Evolutionary conservation across 139 green algal species (phyloP).

Genomic region (Micractinium sp.): DNA sequence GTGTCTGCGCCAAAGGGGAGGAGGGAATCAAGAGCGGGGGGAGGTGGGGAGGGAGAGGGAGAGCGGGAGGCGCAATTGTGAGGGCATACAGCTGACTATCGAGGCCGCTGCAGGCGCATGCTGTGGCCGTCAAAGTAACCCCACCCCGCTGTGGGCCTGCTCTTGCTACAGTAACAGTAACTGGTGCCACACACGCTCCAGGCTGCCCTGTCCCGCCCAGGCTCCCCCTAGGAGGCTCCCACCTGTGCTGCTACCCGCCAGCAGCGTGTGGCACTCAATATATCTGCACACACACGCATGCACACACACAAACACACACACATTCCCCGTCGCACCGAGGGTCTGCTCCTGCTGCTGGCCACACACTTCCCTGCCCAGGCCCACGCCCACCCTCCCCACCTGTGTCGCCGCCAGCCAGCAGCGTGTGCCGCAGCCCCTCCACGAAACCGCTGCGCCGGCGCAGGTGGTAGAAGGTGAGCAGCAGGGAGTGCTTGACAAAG

Average conservation of each 20-base stretch:
- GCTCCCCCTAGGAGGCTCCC: too few species aligned
- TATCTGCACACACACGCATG: not conserved
- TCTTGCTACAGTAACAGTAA: too few species aligned
- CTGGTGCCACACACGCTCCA: too few species aligned
- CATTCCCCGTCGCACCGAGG: not conserved
- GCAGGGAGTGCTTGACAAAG: constrained; percentile 53
- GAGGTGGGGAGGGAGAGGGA: not conserved
- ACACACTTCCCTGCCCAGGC: not conserved
- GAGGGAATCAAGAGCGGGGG: not conserved
- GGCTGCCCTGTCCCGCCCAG: too few species aligned
- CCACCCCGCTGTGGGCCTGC: too few species aligned
- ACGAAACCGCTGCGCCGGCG: constrained; percentile 13
- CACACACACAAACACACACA: not conserved
- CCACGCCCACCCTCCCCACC: not conserved
- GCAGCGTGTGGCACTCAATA: too few species aligned
- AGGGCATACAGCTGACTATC: too few species aligned
- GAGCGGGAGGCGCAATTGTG: not conserved
- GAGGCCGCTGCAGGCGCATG: too few species aligned
- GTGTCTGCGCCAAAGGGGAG: constrained; percentile 45
- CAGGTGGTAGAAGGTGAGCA: constrained; percentile 40
- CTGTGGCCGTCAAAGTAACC: too few species aligned
- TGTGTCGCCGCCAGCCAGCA: constrained; percentile 60
- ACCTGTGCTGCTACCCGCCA: too few species aligned
- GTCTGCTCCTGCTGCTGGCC: too few species aligned
- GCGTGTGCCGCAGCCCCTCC: constrained; percentile 39